Percentiles rank a stretch among this genome's conserved stretches.
phyloP scores from a whole-genome alignment of 345 rosid species.

The Bruguiera parviflora region DNA sequence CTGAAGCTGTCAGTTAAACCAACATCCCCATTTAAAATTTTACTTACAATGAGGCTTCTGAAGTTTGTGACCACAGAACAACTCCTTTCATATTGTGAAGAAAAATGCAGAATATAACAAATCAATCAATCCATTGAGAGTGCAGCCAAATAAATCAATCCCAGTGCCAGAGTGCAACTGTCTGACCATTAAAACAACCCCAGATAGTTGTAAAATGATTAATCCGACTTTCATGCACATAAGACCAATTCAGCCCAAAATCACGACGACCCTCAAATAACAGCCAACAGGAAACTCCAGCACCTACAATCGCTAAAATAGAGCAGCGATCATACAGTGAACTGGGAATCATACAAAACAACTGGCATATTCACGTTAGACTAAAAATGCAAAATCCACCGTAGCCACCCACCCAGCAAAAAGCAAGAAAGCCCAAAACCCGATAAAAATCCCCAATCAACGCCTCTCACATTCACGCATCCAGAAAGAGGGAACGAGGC shows the following conservation, averaged over 20 bases:
- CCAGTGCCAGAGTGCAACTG: not conserved
- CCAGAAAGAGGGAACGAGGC: not conserved
- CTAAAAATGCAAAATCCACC: not conserved
- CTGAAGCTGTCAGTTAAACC: conserved; percentile 10
- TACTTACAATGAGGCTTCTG: not conserved
- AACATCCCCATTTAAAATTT: conserved; percentile 1
- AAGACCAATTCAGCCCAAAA: not conserved
- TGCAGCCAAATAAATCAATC: not conserved
- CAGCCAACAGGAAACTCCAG: conserved; percentile 3
- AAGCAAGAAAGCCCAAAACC: not conserved
- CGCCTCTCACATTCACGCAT: conserved; percentile 9
- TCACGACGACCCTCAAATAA: not conserved
- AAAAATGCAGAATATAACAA: not conserved
- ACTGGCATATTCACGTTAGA: not conserved
- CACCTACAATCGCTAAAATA: not conserved
- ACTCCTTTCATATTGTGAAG: not conserved
- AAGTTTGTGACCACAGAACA: conserved; percentile 3
- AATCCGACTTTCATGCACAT: conserved; percentile 17
- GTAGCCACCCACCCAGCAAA: not conserved
- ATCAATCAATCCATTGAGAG: not conserved
- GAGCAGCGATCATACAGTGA: not conserved
- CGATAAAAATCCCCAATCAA: conserved; percentile 15
- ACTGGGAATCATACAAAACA: not conserved
- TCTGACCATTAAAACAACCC: not conserved
- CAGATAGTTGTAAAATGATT: not conserved